These are phyloP conservation scores for Dothidotthia symphoricarpi DNA, from an alignment of 2,329 filamentous ascomycete genomes.

Conservation along the genomic window DNA sequence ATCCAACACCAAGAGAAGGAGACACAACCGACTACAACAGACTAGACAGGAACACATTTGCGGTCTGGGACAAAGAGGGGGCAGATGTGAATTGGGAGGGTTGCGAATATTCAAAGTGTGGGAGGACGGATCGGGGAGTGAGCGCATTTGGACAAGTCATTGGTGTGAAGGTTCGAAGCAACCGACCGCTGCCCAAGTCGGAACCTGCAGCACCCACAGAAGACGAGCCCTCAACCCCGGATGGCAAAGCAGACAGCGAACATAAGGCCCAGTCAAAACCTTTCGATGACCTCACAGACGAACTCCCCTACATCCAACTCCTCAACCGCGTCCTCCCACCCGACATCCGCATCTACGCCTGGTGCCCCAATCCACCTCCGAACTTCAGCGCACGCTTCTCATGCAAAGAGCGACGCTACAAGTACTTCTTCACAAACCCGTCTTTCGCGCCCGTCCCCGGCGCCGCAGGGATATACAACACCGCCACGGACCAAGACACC, in stretches of 20 bases:
- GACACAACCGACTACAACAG: slow-evolving; percentile 33
- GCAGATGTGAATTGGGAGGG: slow-evolving; percentile 70
- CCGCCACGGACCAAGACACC: slow-evolving; percentile 4
- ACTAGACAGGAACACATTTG: slow-evolving; percentile 36
- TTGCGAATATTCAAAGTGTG: slow-evolving; percentile 92
- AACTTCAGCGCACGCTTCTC: slow-evolving; percentile 90
- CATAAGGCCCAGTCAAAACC: slow-evolving; percentile 26
- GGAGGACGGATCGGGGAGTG: slow-evolving; percentile 87
- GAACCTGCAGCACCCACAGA: slow-evolving; percentile 8
- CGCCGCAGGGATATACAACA: slow-evolving; percentile 49
- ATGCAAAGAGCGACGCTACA: slow-evolving; percentile 86
- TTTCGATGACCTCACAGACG: slow-evolving; percentile 71
- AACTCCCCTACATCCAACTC: slow-evolving; percentile 78
- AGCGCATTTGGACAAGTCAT: slow-evolving; percentile 97
- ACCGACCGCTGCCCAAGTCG: slow-evolving; percentile 56
- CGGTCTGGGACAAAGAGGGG: slow-evolving; percentile 39
- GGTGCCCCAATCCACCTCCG: slow-evolving; percentile 78
- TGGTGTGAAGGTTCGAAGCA: slow-evolving; percentile 77
- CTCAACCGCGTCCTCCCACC: slow-evolving; percentile 85
- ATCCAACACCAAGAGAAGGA: slow-evolving; percentile 21
- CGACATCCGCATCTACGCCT: slow-evolving; percentile 87
- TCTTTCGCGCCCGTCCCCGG: slow-evolving; percentile 70
- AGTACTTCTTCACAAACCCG: slow-evolving; percentile 97
- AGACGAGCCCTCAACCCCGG: slow-evolving; percentile 1
- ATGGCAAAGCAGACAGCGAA: slow-evolving; percentile 9